Conservation (phyloP, 768 basidiomycete species). For the Tricholoma furcatifolium region DNA sequence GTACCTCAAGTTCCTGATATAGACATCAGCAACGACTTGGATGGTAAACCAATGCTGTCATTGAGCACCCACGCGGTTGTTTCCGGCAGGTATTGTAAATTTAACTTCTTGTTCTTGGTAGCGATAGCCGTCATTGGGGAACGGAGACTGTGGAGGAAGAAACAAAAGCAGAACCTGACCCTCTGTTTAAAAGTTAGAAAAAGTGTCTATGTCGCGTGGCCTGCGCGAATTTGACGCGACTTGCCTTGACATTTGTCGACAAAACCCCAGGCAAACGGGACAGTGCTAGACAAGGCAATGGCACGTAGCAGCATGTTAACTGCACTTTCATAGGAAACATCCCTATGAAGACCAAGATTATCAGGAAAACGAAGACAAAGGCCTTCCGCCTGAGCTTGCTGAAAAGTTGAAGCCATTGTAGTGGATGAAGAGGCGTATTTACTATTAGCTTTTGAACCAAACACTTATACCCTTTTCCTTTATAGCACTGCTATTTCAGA, state of each 20-base stretch:
- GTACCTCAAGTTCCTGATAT: constrained; percentile 71
- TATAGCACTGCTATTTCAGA: not conserved
- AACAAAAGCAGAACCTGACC: constrained; percentile 68
- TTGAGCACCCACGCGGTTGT: constrained; percentile 47
- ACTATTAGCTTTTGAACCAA: too few relatives aligned
- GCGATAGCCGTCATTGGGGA: constrained; percentile 76
- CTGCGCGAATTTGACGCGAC: constrained; percentile 18
- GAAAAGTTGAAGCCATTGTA: constrained; percentile 24
- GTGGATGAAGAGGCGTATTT: not conserved
- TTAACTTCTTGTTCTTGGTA: constrained; percentile 74
- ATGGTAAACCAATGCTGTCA: constrained; percentile 3
- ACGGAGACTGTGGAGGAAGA: constrained; percentile 54
- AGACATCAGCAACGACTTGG: constrained; percentile 1
- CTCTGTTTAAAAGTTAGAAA: constrained; percentile 36
- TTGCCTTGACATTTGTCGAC: constrained; percentile 77
- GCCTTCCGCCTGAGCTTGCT: constrained; percentile 56
- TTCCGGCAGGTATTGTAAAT: constrained; percentile 48
- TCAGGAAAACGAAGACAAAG: constrained; percentile 75
- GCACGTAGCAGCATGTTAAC: constrained; percentile 61
- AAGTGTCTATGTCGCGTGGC: not conserved
- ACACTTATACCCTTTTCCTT: not conserved
- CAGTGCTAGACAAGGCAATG: constrained; percentile 49
- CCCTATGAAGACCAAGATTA: constrained; percentile 53
- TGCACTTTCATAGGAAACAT: constrained; percentile 56
- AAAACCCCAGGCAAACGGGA: constrained; percentile 71